Percentiles rank a stretch among this genome's conserved stretches.
Evolutionary conservation across 768 basidiomycete species (phyloP).

Genomic region (Clathrus columnatus): DNA sequence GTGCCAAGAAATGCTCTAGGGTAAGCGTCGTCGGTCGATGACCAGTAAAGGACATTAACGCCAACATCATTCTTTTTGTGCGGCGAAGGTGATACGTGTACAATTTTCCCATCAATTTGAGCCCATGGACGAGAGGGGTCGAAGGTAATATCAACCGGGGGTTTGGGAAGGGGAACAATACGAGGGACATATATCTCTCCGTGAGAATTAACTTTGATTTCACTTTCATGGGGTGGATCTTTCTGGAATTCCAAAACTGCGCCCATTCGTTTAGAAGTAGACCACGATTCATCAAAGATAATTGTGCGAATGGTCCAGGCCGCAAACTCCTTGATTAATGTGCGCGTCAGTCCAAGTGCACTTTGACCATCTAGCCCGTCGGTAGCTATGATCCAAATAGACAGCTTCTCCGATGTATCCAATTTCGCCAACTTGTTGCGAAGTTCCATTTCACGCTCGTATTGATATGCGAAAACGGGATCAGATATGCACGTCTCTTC

Average conservation of each 20-base stretch:
- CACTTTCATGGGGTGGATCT: neutral
- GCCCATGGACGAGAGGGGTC: neutral
- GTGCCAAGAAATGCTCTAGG: neutral
- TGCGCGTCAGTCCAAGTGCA: conserved; percentile 22
- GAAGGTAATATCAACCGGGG: conserved; percentile 2
- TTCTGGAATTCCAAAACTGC: neutral
- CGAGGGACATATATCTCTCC: conserved; percentile 24
- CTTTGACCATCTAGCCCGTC: conserved; percentile 22
- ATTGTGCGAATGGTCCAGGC: conserved; percentile 23
- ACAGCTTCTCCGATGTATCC: conserved; percentile 8
- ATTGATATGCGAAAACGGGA: conserved; percentile 11
- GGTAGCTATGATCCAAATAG: conserved; percentile 23
- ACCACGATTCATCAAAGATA: conserved; percentile 19
- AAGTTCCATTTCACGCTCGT: conserved; percentile 15
- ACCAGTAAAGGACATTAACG: neutral
- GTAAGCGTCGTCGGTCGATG: neutral
- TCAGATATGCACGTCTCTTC: neutral
- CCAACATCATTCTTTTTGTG: neutral
- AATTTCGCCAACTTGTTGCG: conserved; percentile 11
- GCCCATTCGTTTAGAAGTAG: conserved; percentile 7
- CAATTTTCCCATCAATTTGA: neutral
- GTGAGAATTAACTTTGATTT: conserved; percentile 21
- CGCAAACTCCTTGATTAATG: conserved; percentile 23
- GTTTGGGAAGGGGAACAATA: conserved; percentile 18
- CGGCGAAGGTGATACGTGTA: neutral